Percentiles rank a stretch among this genome's conserved stretches.
Evolutionary conservation across 495 filamentous ascomycete genomes (phyloP).

Genomic region (Jackrogersella minutella): DNA sequence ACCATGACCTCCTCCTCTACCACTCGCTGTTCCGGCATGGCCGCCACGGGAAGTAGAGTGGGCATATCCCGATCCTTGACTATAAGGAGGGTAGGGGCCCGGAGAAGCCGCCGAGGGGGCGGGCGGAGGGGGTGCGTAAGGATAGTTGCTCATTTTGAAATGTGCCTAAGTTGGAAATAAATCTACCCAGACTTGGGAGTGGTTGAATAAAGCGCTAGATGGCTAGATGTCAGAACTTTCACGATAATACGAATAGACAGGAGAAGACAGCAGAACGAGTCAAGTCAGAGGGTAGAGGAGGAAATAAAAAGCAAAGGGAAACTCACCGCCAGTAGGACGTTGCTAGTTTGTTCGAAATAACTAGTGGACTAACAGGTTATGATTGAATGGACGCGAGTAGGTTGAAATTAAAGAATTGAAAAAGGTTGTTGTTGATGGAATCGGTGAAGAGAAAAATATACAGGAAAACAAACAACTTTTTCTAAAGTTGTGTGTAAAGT

Average conservation of each 20-base stretch:
- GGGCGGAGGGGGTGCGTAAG: conserved; percentile 63
- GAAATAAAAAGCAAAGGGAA: neutral
- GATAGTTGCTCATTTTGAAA: conserved; percentile 54
- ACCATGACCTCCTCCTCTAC: conserved; percentile 41
- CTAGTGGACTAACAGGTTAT: neutral
- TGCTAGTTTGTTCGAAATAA: neutral
- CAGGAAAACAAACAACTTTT: neutral
- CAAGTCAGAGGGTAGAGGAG: neutral
- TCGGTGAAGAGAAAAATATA: neutral
- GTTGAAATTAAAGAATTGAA: neutral
- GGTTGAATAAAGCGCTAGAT: neutral
- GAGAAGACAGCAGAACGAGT: neutral
- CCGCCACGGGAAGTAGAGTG: conserved; percentile 38
- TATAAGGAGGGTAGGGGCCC: conserved; percentile 48
- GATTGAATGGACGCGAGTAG: neutral
- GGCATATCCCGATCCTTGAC: conserved; percentile 45
- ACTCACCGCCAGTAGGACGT: neutral
- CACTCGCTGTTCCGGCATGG: conserved; percentile 30
- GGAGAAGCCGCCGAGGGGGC: conserved; percentile 56
- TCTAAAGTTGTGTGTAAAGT: too few species aligned
- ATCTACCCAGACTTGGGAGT: neutral
- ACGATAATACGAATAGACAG: neutral
- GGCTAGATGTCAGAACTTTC: conserved; percentile 17
- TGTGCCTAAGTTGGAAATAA: conserved; percentile 3
- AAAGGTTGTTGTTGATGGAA: neutral